phyloP scores from a whole-genome alignment of 768 basidiomycete species.

The Boletus rubropictus region DNA sequence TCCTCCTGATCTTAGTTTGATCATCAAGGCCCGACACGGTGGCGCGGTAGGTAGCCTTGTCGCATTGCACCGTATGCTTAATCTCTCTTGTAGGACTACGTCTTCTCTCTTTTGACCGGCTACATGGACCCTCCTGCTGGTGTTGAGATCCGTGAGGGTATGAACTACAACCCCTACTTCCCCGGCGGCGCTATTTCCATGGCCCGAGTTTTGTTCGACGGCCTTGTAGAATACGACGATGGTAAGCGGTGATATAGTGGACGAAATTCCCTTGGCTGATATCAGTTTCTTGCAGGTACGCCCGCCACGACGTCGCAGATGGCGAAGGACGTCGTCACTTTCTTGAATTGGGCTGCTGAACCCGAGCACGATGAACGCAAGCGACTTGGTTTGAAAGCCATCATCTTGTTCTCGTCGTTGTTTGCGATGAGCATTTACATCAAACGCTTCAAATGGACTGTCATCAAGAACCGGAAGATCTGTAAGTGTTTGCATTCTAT shows the following conservation, averaged over 20 bases:
- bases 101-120: constrained; percentile 94
- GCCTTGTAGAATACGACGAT: constrained; percentile 94
- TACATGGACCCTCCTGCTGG: constrained; percentile 96
- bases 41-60: constrained; percentile 63
- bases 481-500: constrained; percentile 42
- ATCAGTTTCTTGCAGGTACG: constrained; percentile 52
- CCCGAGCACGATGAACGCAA: constrained; percentile 98
- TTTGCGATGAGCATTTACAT: constrained; percentile 78
- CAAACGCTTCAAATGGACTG: constrained; percentile 93
- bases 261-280: constrained; percentile 3
- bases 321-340: constrained; percentile 97
- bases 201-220: constrained; percentile 95
- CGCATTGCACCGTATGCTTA: neutral
- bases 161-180: constrained; percentile 99
- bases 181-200: constrained; percentile 98
- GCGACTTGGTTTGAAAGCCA: constrained; percentile 92
- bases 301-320: constrained; percentile 97
- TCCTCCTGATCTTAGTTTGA: constrained; percentile 95
- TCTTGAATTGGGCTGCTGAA: constrained; percentile 95
- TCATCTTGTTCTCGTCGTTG: constrained; percentile 86
- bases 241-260: constrained; percentile 41
- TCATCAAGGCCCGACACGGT: constrained; percentile 97
- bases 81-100: constrained; percentile 66
- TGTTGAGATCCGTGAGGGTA: constrained; percentile 89
- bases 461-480: constrained; percentile 92